Percentiles rank a stretch among this genome's conserved stretches.
These are phyloP conservation scores for Papilionanthe hybrid DNA, from an alignment of 116 monocot genomes.

Conservation along the genomic window DNA sequence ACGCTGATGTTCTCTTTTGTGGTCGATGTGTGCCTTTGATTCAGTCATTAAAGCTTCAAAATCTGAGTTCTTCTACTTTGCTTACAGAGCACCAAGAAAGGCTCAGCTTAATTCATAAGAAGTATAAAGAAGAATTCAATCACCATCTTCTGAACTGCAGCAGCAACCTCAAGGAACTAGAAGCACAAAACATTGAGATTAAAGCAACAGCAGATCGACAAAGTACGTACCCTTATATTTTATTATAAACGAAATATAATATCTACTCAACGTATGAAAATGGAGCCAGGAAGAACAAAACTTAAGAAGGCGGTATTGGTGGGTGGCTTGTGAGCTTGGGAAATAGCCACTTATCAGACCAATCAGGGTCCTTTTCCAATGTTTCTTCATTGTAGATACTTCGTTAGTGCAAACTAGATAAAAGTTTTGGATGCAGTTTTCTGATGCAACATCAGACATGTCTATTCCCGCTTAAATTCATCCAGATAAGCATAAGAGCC, in stretches of 20 bases:
- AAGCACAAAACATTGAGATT: slow-evolving; percentile 58
- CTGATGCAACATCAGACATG: background rate
- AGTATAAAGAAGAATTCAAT: slow-evolving; percentile 73
- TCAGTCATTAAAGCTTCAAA: background rate
- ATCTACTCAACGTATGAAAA: background rate
- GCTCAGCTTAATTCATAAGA: slow-evolving; percentile 50
- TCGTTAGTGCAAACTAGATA: background rate
- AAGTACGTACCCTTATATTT: slow-evolving; percentile 41
- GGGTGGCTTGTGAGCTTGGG: background rate
- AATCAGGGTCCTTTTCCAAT: background rate
- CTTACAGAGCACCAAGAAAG: slow-evolving; percentile 61
- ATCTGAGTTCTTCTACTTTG: background rate
- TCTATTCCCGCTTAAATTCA: background rate
- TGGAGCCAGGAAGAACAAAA: too few species aligned
- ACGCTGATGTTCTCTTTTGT: too few species aligned
- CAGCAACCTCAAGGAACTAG: slow-evolving; percentile 53
- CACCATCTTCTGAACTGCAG: slow-evolving; percentile 57
- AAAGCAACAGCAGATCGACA: slow-evolving; percentile 60
- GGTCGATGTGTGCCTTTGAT: background rate
- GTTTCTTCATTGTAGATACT: background rate
- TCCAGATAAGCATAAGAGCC: too few species aligned
- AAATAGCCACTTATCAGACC: background rate
- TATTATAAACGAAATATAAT: background rate
- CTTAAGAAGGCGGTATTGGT: background rate
- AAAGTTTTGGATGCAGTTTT: background rate